A percentile compares a stretch with the other conserved stretches of the same genome.
phyloP scores from a whole-genome alignment of 2,329 filamentous ascomycete genomes.

The Scedosporium minutisporum region DNA sequence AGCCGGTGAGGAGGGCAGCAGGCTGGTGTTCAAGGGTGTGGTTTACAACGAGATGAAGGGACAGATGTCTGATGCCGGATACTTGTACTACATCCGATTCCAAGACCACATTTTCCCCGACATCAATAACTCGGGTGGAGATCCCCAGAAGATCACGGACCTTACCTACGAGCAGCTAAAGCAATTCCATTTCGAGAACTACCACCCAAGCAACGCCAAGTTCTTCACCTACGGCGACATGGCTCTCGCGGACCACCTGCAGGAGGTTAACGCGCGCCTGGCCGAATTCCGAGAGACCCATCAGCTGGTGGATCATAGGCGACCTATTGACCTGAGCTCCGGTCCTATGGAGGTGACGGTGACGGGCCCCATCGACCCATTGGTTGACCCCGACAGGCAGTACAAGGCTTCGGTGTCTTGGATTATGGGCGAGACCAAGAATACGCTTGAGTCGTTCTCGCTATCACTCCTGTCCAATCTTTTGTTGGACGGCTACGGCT shows the following conservation, averaged over 20 bases:
- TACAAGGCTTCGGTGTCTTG: constrained; percentile 91
- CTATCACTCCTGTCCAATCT: constrained; percentile 73
- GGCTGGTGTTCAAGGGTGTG: constrained; percentile 89
- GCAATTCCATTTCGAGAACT: constrained; percentile 83
- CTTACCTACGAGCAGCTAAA: constrained; percentile 84
- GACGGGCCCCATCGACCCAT: constrained; percentile 72
- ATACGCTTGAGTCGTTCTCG: constrained; percentile 83
- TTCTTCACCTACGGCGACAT: constrained; percentile 93
- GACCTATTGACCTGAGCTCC: constrained; percentile 59
- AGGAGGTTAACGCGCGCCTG: constrained; percentile 67
- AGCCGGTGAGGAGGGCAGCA: constrained; percentile 45
- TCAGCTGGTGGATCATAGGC: constrained; percentile 63
- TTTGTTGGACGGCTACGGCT: constrained; percentile 89
- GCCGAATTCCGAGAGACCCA: constrained; percentile 61
- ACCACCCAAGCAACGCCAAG: constrained; percentile 96
- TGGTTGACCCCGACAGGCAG: constrained; percentile 78
- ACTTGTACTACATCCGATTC: constrained; percentile 91
- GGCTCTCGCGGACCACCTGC: constrained; percentile 70
- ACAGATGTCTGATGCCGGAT: constrained; percentile 94
- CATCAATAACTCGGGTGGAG: constrained; percentile 93
- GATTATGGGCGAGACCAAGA: constrained; percentile 73
- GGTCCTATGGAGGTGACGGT: constrained; percentile 63
- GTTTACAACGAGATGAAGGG: constrained; percentile 99
- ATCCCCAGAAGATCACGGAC: constrained; percentile 93
- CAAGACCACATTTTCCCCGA: constrained; percentile 90